Evolutionary conservation across 306 rosid species (phyloP).

Genomic region (Benincasa hispida): DNA sequence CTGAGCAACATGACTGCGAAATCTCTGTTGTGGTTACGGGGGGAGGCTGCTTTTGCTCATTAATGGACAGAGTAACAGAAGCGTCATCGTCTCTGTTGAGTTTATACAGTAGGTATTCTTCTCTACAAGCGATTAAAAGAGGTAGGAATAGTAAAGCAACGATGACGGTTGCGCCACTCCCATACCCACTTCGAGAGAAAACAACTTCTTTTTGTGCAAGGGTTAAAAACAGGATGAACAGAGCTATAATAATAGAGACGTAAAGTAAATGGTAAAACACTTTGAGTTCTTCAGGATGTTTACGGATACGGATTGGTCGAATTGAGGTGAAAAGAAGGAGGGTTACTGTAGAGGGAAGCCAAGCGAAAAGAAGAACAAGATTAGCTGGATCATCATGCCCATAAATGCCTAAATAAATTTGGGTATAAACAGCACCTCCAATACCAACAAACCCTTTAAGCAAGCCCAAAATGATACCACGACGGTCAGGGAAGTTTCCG

Average conservation of each 20-base stretch:
- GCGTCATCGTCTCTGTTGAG: background rate
- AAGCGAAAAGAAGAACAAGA: background rate
- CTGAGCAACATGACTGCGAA: background rate
- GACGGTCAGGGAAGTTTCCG: background rate
- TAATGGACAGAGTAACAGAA: too few species aligned
- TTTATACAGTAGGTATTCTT: background rate
- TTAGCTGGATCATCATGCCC: background rate
- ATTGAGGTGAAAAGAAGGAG: background rate
- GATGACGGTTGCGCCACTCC: background rate
- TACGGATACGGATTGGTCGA: background rate
- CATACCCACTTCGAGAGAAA: background rate
- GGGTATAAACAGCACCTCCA: background rate
- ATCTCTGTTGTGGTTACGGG: background rate
- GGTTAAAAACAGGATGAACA: background rate
- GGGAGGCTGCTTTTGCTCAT: too few species aligned
- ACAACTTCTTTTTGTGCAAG: background rate
- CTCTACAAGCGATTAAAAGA: background rate
- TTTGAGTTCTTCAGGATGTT: background rate
- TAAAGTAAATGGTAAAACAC: background rate
- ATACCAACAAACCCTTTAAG: background rate
- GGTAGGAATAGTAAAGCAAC: background rate
- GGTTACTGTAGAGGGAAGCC: background rate
- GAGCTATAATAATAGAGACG: background rate
- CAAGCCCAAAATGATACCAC: background rate
- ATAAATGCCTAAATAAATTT: background rate